These are phyloP conservation scores for Pseudevernia furfuracea DNA, from an alignment of 495 filamentous ascomycete genomes.

Conservation along the genomic window DNA sequence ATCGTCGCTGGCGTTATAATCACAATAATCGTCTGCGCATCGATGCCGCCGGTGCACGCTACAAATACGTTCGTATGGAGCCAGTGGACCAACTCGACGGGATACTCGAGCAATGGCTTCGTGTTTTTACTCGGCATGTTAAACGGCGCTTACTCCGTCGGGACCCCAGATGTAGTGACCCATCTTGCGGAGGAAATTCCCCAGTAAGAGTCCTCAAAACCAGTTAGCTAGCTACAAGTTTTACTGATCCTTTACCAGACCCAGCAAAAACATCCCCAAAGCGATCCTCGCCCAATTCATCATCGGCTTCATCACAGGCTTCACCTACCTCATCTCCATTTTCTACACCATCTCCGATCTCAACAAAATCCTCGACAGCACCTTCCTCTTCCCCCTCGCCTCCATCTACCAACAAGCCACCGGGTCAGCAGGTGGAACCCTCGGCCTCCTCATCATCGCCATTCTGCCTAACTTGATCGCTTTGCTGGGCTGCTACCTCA, in stretches of 20 bases:
- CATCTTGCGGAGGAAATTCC: conserved; percentile 72
- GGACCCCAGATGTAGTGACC: conserved; percentile 61
- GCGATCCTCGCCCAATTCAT: conserved; percentile 38
- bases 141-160: conserved; percentile 71
- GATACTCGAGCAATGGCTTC: conserved; percentile 56
- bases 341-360: conserved; percentile 66
- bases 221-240: no score
- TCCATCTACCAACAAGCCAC: conserved; percentile 71
- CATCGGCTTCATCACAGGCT: conserved; percentile 49
- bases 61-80: conserved; percentile 54
- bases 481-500: conserved; percentile 56
- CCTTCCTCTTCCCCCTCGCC: conserved; percentile 59
- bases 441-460: conserved; percentile 60
- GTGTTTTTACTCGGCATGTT: conserved; percentile 66
- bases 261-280: conserved; percentile 55
- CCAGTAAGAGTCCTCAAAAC: conserved; percentile 20
- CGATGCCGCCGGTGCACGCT: conserved; percentile 60
- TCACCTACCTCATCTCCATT: conserved; percentile 61
- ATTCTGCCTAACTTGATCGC: conserved; percentile 53
- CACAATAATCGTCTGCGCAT: conserved; percentile 63
- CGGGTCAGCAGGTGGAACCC: conserved; percentile 44
- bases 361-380: conserved; percentile 44
- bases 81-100: conserved; percentile 54
- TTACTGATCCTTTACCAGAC: conserved; percentile 23
- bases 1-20: conserved; percentile 58